phyloP scores from a whole-genome alignment of 2,329 filamentous ascomycete species.

The Cladobotryum mycophilum region DNA sequence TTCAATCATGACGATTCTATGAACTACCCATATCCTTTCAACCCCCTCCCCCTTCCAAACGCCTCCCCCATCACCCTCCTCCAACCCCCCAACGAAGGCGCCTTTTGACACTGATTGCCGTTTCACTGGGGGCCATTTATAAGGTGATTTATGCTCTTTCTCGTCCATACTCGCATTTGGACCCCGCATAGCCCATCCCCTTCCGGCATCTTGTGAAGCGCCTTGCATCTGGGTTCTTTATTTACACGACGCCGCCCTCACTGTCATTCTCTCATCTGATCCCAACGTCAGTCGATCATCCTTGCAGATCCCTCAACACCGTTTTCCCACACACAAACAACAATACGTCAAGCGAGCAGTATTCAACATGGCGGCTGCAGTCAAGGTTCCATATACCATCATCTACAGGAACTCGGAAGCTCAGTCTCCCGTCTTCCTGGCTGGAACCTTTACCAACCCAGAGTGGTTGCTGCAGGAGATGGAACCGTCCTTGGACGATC shows the following conservation, averaged over 20 bases:
- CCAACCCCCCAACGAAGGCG: conserved; percentile 1
- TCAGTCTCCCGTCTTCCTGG: conserved; percentile 62
- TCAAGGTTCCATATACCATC: conserved; percentile 45
- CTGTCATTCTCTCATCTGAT: no score
- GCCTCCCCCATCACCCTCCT: conserved; percentile 2
- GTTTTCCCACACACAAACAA: background rate
- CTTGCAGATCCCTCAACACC: background rate
- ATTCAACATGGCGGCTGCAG: conserved; percentile 15
- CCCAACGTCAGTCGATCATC: background rate
- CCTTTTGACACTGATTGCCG: background rate
- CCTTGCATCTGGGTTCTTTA: no score
- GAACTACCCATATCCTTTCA: conserved; percentile 5
- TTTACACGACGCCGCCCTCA: no score
- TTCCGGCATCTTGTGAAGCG: no score
- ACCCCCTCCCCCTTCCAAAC: background rate
- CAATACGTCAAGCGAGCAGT: background rate
- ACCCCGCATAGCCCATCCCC: conserved; percentile 4
- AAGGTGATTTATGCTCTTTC: background rate
- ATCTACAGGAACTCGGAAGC: conserved; percentile 55
- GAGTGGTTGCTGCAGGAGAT: conserved; percentile 64
- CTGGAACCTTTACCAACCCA: conserved; percentile 61
- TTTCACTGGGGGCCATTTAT: conserved; percentile 2
- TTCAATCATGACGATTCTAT: conserved; percentile 11
- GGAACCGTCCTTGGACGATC: conserved; percentile 43
- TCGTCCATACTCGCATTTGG: background rate